A percentile compares a stretch with the other conserved stretches of the same genome.
These are phyloP conservation scores for Aspergillus taichungensis DNA, from an alignment of 495 filamentous ascomycete species.

Conservation along the genomic window DNA sequence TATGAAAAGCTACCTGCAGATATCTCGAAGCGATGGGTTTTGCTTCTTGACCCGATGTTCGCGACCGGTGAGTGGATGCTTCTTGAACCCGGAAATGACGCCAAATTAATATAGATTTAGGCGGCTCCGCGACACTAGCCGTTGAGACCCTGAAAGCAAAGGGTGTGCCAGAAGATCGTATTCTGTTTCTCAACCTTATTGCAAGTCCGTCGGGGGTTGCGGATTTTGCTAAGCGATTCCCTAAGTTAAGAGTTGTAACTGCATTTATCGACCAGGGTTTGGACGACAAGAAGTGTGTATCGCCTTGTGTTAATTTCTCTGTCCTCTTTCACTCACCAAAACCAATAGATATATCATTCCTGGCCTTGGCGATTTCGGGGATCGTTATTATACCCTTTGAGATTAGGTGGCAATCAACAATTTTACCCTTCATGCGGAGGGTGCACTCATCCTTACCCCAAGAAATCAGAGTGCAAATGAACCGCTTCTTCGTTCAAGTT, in stretches of 20 bases:
- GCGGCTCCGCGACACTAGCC: constrained; percentile 92
- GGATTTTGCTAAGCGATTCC: constrained; percentile 84
- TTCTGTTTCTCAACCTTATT: constrained; percentile 92
- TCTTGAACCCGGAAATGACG: neutral
- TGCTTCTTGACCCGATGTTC: constrained; percentile 98
- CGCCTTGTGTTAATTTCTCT: neutral
- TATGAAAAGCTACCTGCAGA: constrained; percentile 96
- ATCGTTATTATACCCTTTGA: constrained; percentile 90
- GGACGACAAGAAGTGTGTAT: constrained; percentile 86
- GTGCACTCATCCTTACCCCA: too few species aligned
- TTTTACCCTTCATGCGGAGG: neutral
- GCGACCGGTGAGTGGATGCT: constrained; percentile 66
- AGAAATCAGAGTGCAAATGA: too few species aligned
- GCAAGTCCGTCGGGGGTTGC: constrained; percentile 87
- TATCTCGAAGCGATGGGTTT: constrained; percentile 84
- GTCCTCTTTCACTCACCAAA: constrained; percentile 11
- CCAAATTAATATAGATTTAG: constrained; percentile 34
- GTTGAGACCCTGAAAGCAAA: constrained; percentile 81
- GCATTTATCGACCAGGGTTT: constrained; percentile 92
- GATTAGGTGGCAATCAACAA: neutral
- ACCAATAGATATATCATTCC: constrained; percentile 81
- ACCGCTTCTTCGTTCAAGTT: too few species aligned
- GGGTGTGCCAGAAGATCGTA: constrained; percentile 89
- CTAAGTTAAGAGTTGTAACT: constrained; percentile 89
- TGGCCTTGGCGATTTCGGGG: constrained; percentile 92